Conservation (phyloP, 2,329 filamentous ascomycete genomes). For the Parastagonospora nodorum region DNA sequence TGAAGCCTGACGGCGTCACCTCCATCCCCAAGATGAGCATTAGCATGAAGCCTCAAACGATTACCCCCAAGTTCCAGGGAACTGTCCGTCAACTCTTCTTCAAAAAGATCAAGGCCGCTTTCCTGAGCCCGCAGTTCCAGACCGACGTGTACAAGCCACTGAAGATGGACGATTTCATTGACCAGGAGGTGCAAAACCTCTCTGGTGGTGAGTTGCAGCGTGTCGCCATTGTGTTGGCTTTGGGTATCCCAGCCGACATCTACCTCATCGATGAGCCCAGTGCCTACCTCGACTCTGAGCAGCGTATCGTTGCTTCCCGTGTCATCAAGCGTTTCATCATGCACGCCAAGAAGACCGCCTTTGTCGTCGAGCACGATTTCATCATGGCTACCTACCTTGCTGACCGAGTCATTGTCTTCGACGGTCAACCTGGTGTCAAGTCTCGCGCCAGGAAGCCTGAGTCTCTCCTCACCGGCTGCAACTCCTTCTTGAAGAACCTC, state of each 20-base stretch:
- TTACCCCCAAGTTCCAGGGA: conserved; percentile 96
- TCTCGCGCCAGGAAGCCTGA: conserved; percentile 88
- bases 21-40: conserved; percentile 93
- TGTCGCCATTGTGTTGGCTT: conserved; percentile 96
- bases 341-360: conserved; percentile 99
- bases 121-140: conserved; percentile 97
- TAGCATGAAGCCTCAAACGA: conserved; percentile 99
- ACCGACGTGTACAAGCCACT: conserved; percentile 99
- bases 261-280: conserved; percentile 95
- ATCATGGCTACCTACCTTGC: conserved; percentile 88
- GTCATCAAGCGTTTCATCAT: conserved; percentile 99
- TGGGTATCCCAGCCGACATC: conserved; percentile 94
- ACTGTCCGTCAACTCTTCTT: conserved; percentile 98
- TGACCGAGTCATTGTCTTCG: conserved; percentile 98
- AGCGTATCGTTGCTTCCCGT: conserved; percentile 94
- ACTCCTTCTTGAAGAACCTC: conserved; percentile 92
- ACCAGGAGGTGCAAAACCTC: conserved; percentile 98
- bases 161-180: conserved; percentile 98
- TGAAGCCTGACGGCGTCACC: conserved; percentile 82
- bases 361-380: conserved; percentile 99
- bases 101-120: conserved; percentile 98
- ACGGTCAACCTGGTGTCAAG: conserved; percentile 87
- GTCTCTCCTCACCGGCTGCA: conserved; percentile 92
- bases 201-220: conserved; percentile 99
- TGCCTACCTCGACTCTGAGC: conserved; percentile 92